A percentile compares a stretch with the other conserved stretches of the same genome.
Evolutionary conservation across 225 moss, liverwort and hornwort species (phyloP).

Genomic region (Antitrichia curtipendula): DNA sequence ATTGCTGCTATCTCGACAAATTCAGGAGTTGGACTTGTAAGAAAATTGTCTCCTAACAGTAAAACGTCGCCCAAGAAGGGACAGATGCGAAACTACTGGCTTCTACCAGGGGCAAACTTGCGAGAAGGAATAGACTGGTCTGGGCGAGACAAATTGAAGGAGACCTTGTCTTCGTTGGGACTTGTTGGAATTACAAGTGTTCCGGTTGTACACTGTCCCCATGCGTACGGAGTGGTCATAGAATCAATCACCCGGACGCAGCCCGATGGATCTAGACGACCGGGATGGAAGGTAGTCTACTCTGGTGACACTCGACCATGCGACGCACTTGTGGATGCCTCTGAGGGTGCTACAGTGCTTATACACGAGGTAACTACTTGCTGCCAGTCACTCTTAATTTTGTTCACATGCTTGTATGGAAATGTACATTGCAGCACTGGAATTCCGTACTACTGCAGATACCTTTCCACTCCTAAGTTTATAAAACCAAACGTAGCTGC

Average conservation of each 20-base stretch:
- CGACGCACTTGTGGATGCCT: constrained; percentile 78
- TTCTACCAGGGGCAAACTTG: constrained; percentile 73
- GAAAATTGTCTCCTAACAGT: not conserved
- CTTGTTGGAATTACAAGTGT: constrained; percentile 61
- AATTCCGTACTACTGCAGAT: not conserved
- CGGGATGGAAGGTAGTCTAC: constrained; percentile 95
- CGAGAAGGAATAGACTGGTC: constrained; percentile 66
- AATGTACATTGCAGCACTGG: not conserved
- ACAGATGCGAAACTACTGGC: constrained; percentile 80
- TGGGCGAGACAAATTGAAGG: constrained; percentile 58
- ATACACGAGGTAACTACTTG: constrained; percentile 70
- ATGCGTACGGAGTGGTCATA: constrained; percentile 86
- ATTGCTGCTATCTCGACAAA: not conserved
- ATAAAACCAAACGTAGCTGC: not conserved
- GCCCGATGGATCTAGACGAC: constrained; percentile 11
- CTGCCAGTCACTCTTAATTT: not conserved
- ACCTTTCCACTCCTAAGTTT: not conserved
- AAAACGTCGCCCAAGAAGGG: constrained; percentile 13
- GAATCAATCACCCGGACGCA: constrained; percentile 29
- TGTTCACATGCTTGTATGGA: not conserved
- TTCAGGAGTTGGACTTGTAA: constrained; percentile 26
- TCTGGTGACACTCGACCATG: constrained; percentile 98
- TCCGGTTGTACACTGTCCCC: constrained; percentile 89
- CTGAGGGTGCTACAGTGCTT: constrained; percentile 78
- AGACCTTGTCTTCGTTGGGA: constrained; percentile 43